Evolutionary conservation across 2,329 filamentous ascomycete species (phyloP), one percentile per base, ranked within the genome.

Genomic region (Aspergillus proliferans): DNA sequence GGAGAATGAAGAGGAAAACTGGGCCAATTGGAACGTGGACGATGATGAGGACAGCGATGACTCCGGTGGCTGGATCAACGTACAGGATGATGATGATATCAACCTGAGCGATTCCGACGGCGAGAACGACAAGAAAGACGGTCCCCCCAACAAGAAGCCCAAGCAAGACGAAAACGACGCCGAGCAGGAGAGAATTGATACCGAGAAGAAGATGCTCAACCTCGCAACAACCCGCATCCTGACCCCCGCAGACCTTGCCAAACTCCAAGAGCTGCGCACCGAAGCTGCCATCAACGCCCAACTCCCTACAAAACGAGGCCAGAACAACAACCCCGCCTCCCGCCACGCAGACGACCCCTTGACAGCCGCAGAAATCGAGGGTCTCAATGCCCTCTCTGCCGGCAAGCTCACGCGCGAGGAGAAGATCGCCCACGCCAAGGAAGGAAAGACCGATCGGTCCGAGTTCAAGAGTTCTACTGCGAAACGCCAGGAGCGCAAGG

Each of bases 221-320:
- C 82, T 96, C 40, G 91, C 91, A n/a, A 95, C 88, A 0, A 95
- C 88, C 2, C 86, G 88, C 44, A 94, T 98, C 56, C 84, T 98
- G 53, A 98, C 93, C 0, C 93, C 93, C 0, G 93, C 93, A 10
- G 93, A 98, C 70, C 80, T 97, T n/a, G 85, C 88, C 58, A 97
- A 97, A 68, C 84, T 98, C 18, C 84, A 88, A 53, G 92, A 96
- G 70, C 83, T 98, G 21, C 87, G 88, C 43, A 77, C 87, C 45
- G 77, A 86, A 40, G 83, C 88, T 18, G 80, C 82, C 33, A 73
- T 97, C 34, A 38, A 38, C 9, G 38, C 38, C 38, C 15, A 40
- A 8, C 26, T 30, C 26, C 26, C 26, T 12, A 30, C 26, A 30
- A 30, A 30, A 30, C 26, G 26, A 30, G 44, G 72, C 81, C 64